These are phyloP conservation scores for Russula earlei DNA, from an alignment of 768 basidiomycete genomes.

Conservation along the genomic window DNA sequence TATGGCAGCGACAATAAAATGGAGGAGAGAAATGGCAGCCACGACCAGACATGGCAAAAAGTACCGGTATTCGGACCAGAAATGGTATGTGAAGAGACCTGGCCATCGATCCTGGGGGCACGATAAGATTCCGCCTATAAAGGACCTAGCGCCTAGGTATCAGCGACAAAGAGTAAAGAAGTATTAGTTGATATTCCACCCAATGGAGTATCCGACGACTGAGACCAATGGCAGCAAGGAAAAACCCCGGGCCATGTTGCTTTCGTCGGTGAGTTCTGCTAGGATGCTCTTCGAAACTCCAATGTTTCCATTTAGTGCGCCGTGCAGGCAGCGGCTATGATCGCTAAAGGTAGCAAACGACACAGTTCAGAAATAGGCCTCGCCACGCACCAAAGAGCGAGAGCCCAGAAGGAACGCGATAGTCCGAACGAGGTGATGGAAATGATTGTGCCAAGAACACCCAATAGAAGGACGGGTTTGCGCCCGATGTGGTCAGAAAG, in stretches of 20 bases:
- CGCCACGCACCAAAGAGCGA: slow-evolving; percentile 8
- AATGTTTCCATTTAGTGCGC: slow-evolving; percentile 32
- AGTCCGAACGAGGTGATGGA: slow-evolving; percentile 31
- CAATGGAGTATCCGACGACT: not conserved
- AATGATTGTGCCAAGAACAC: slow-evolving; percentile 26
- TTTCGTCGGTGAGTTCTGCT: slow-evolving; percentile 20
- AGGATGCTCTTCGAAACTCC: slow-evolving; percentile 25
- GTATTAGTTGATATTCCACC: not conserved
- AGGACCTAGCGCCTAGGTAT: too few species aligned
- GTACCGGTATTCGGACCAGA: too few species aligned
- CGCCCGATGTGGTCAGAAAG: slow-evolving; percentile 40
- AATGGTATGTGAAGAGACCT: too few species aligned
- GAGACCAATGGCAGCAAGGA: not conserved
- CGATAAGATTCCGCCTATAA: too few species aligned
- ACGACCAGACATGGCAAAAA: too few species aligned
- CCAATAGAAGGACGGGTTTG: slow-evolving; percentile 19
- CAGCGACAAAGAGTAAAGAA: too few species aligned
- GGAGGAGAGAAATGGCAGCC: too few species aligned
- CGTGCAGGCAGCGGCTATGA: slow-evolving; percentile 21
- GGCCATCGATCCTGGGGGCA: too few species aligned
- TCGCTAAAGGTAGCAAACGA: too few species aligned
- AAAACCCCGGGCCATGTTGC: not conserved
- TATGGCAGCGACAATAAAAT: too few species aligned
- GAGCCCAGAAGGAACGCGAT: slow-evolving; percentile 26
- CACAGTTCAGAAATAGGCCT: too few species aligned